Conservation (phyloP, 164 flowering plant species). For the Tetrastigma voinierianum region DNA sequence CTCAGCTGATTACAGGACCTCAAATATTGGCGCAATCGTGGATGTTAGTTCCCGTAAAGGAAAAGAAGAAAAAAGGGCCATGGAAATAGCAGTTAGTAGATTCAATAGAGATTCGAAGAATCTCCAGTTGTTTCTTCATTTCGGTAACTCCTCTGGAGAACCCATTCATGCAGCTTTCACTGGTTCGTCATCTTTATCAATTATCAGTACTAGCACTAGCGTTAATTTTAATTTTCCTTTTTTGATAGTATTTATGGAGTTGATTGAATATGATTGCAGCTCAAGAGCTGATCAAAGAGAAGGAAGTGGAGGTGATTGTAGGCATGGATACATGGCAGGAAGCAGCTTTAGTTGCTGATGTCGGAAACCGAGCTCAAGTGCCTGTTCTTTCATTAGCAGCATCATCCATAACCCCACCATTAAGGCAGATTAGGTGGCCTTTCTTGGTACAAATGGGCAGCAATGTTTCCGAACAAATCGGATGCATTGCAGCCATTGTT, state of each 20-base stretch:
- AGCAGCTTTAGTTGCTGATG: slow-evolving; percentile 39
- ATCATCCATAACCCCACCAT: slow-evolving; percentile 24
- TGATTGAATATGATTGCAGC: slow-evolving; percentile 20
- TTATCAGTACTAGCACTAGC: too few species aligned
- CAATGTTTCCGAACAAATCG: slow-evolving; percentile 22
- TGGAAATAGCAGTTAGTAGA: slow-evolving; percentile 33
- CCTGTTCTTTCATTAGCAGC: slow-evolving; percentile 45
- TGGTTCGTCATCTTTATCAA: slow-evolving; percentile 13
- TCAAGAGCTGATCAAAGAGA: slow-evolving; percentile 21
- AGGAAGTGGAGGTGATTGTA: slow-evolving; percentile 31
- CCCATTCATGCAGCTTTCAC: slow-evolving; percentile 29
- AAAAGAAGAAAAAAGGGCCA: slow-evolving; percentile 33
- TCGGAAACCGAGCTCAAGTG: slow-evolving; percentile 35
- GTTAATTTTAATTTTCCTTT: neutral
- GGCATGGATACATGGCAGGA: slow-evolving; percentile 46
- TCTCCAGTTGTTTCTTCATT: slow-evolving; percentile 18
- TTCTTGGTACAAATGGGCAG: slow-evolving; percentile 33
- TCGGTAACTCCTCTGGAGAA: slow-evolving; percentile 16
- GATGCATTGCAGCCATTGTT: slow-evolving; percentile 36
- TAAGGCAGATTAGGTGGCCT: slow-evolving; percentile 34
- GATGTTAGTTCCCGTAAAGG: slow-evolving; percentile 30
- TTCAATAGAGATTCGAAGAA: slow-evolving; percentile 17
- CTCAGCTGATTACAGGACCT: neutral
- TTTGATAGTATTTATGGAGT: neutral
- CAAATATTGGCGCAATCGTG: slow-evolving; percentile 30